A percentile compares a stretch with the other conserved stretches of the same genome.
Conservation (phyloP, 768 basidiomycete species). For the Trametes cingulata region DNA sequence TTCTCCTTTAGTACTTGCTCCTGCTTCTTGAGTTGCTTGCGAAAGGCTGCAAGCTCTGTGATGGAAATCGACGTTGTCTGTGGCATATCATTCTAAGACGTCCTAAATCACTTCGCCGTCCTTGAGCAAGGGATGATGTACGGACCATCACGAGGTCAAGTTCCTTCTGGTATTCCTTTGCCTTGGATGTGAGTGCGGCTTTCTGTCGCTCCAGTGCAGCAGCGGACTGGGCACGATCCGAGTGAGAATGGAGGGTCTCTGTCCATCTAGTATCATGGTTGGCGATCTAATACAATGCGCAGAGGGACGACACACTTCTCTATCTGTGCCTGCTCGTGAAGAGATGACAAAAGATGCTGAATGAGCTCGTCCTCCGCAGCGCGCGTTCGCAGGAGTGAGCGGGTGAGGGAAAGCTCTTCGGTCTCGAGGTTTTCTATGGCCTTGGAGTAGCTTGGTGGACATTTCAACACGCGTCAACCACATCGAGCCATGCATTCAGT, state of each 20-base stretch:
- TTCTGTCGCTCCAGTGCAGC: conserved; percentile 40
- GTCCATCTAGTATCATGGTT: conserved; percentile 37
- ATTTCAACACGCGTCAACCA: too few species aligned
- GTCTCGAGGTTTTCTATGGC: conserved; percentile 38
- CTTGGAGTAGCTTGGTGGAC: conserved; percentile 37
- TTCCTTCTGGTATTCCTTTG: conserved; percentile 48
- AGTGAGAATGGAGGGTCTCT: conserved; percentile 29
- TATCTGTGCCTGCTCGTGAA: conserved; percentile 40
- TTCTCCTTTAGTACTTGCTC: conserved; percentile 46
- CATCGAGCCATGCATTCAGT: too few species aligned
- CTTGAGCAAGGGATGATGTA: not conserved
- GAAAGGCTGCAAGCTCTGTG: conserved; percentile 39
- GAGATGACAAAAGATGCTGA: conserved; percentile 34
- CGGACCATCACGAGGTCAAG: conserved; percentile 38
- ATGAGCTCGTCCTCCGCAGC: conserved; percentile 41
- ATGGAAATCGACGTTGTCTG: conserved; percentile 38
- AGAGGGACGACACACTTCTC: conserved; percentile 39
- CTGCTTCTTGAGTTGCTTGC: conserved; percentile 38
- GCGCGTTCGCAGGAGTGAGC: conserved; percentile 36
- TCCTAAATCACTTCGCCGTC: too few species aligned
- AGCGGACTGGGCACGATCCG: conserved; percentile 29
- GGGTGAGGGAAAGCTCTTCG: conserved; percentile 33
- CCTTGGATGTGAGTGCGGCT: conserved; percentile 45
- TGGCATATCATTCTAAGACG: conserved; percentile 33
- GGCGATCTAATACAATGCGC: not conserved